Conservation (phyloP, 305 asterid species). For the Stenogyne calaminthoides region DNA sequence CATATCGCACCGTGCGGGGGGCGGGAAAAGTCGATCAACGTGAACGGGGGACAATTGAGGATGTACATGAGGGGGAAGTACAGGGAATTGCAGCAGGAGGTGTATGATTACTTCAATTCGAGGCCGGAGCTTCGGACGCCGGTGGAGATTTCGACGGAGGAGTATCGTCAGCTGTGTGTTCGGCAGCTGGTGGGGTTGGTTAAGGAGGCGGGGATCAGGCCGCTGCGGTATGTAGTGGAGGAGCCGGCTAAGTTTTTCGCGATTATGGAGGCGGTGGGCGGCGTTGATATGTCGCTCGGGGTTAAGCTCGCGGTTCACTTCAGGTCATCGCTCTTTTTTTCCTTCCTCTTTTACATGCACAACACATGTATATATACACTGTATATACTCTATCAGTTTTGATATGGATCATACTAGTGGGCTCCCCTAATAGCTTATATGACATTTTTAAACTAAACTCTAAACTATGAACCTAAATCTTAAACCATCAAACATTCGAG, state of each 20-base stretch:
- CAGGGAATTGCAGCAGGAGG: constrained; percentile 71
- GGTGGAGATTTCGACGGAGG: constrained; percentile 84
- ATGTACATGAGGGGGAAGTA: constrained; percentile 77
- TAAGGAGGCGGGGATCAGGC: constrained; percentile 81
- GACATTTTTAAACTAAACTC: too few relatives aligned
- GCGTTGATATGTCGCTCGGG: constrained; percentile 92
- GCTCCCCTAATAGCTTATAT: too few relatives aligned
- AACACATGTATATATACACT: too few relatives aligned
- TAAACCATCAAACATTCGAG: too few relatives aligned
- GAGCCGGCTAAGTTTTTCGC: constrained; percentile 96
- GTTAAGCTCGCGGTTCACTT: constrained; percentile 94
- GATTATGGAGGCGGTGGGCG: constrained; percentile 85
- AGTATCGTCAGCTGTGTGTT: constrained; percentile 87
- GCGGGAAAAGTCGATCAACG: constrained; percentile 46
- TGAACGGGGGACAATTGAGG: constrained; percentile 47
- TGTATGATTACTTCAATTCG: constrained; percentile 79
- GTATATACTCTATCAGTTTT: too few relatives aligned
- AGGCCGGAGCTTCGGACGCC: constrained; percentile 95
- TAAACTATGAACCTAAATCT: too few relatives aligned
- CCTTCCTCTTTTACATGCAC: not conserved
- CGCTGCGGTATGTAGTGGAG: constrained; percentile 67
- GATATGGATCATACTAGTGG: too few relatives aligned
- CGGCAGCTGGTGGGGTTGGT: constrained; percentile 81
- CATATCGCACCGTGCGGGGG: constrained; percentile 63
- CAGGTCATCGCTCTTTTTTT: constrained; percentile 52